Evolutionary conservation across 2,329 filamentous ascomycete genomes (phyloP), one percentile per base, ranked within the genome.

Genomic region (Xylaria sp.): DNA sequence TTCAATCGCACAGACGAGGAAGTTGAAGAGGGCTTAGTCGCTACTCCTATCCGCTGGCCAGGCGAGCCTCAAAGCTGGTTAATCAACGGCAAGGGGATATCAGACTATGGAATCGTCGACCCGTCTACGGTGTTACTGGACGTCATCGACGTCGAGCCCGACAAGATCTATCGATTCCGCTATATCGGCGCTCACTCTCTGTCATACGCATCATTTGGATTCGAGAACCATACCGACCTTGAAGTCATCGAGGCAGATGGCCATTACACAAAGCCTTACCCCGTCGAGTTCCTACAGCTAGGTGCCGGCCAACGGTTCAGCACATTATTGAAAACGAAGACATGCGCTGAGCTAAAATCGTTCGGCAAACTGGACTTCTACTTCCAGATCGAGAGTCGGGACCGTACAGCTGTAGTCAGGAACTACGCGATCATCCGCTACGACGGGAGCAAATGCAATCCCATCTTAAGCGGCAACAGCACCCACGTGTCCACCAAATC

Each of bases 41-140:
- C 61, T 17, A 53, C 52, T 12, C 57, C 57, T 1, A 15, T 64
- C 11, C n/a, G 17, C 8, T 64, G 61, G 61, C 21, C 57, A 1
- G 61, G 61, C 1, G 61, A 64, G 4, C 52, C 57, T 23, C 25
- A 57, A n/a, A 53, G 57, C 40, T 64, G 57, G 61, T 12, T 64
- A 11, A 64, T 64, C 28, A 64, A 64, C 23, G 61, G 61, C 46
- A 61, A 64, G 23, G 61, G 61, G 15, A 57, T 64, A 11, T 61
- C 61, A 12, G 61, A 21, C 35, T 50, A 50, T 4, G 57, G 61
- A 31, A 57, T 64, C 15, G 57, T 64, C 25, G 57, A 64, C 35
- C 46, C 61, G 0, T 54, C 61, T 1, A 28, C 61, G 1, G 61
- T 53, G 17, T 25, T 35, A n/a, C 33, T 64, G 19, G 45, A 45